Evolutionary conservation across 805 yeast species (phyloP).

Genomic region (Wickerhamomyces xylosicus): DNA sequence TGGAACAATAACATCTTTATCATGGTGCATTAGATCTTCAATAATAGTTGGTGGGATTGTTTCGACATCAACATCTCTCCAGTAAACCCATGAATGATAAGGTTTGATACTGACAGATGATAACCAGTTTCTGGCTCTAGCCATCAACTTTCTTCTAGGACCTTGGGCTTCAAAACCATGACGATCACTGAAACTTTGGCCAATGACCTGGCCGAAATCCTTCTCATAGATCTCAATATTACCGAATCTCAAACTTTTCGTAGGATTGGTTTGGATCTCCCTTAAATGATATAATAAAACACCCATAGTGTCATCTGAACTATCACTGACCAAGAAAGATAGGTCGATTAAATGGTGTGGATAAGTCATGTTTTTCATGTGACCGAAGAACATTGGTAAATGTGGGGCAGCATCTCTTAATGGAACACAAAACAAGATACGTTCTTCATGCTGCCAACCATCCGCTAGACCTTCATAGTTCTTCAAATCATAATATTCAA

Average conservation of each 20-base stretch:
- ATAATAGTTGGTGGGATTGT: slow-evolving; percentile 75
- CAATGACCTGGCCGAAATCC: slow-evolving; percentile 89
- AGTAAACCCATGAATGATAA: slow-evolving; percentile 90
- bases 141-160: slow-evolving; percentile 91
- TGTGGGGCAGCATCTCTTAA: slow-evolving; percentile 88
- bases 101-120: slow-evolving; percentile 83
- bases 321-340: slow-evolving; percentile 83
- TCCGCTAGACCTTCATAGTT: slow-evolving; percentile 59
- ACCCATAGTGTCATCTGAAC: slow-evolving; percentile 81
- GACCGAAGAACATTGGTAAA: slow-evolving; percentile 81
- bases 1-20: slow-evolving; percentile 88
- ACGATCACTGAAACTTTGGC: slow-evolving; percentile 88
- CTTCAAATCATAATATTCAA: slow-evolving; percentile 65
- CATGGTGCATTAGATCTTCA: slow-evolving; percentile 90
- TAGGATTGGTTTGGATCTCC: slow-evolving; percentile 56
- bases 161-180: slow-evolving; percentile 97
- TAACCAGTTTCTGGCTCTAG: slow-evolving; percentile 91
- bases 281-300: slow-evolving; percentile 47
- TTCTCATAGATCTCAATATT: slow-evolving; percentile 80
- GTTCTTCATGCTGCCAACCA: slow-evolving; percentile 77
- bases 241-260: slow-evolving; percentile 59
- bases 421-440: slow-evolving; percentile 83
- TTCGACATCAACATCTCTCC: slow-evolving; percentile 97
- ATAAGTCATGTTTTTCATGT: slow-evolving; percentile 71
- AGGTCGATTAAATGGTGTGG: slow-evolving; percentile 81